A percentile compares a stretch with the other conserved stretches of the same genome.
phyloP scores from a whole-genome alignment of 805 yeast genomes.

The Lipomyces sp. region DNA sequence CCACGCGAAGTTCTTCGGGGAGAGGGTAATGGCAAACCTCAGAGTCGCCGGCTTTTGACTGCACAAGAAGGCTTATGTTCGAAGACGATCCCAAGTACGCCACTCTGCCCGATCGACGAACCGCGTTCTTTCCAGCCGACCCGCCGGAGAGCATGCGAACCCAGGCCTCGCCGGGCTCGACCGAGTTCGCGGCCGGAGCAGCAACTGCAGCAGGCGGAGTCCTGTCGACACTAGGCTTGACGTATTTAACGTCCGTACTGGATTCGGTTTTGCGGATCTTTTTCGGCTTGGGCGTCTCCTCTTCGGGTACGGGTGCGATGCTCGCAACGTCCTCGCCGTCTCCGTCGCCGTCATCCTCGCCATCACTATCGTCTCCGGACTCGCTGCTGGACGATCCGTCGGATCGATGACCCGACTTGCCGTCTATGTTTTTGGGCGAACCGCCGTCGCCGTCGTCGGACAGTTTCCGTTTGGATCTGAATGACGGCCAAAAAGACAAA shows the following conservation, averaged over 20 bases:
- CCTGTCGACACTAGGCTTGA: neutral
- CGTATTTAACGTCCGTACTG: too few species aligned
- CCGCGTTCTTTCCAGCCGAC: constrained; percentile 35
- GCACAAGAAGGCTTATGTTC: constrained; percentile 47
- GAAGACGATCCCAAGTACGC: constrained; percentile 56
- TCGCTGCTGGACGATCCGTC: neutral
- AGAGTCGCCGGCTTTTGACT: constrained; percentile 43
- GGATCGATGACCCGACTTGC: too few species aligned
- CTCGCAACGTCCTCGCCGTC: neutral
- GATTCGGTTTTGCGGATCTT: neutral
- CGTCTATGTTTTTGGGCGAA: too few species aligned
- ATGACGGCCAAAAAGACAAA: too few species aligned
- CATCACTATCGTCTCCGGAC: constrained; percentile 19
- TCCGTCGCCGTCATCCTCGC: constrained; percentile 11
- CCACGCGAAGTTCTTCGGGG: constrained; percentile 32
- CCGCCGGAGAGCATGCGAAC: constrained; percentile 39
- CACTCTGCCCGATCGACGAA: constrained; percentile 33
- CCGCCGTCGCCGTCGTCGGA: neutral
- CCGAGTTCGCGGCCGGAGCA: constrained; percentile 1
- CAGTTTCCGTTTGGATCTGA: neutral
- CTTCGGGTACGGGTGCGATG: neutral
- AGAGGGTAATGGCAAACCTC: constrained; percentile 45
- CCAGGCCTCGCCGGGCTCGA: constrained; percentile 33
- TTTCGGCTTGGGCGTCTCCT: constrained; percentile 3
- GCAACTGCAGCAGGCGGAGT: constrained; percentile 6